Percentiles rank a stretch among this genome's conserved stretches.
Conservation (phyloP, 352 stramenopile genomes). For the Globisporangium okanoganense region DNA sequence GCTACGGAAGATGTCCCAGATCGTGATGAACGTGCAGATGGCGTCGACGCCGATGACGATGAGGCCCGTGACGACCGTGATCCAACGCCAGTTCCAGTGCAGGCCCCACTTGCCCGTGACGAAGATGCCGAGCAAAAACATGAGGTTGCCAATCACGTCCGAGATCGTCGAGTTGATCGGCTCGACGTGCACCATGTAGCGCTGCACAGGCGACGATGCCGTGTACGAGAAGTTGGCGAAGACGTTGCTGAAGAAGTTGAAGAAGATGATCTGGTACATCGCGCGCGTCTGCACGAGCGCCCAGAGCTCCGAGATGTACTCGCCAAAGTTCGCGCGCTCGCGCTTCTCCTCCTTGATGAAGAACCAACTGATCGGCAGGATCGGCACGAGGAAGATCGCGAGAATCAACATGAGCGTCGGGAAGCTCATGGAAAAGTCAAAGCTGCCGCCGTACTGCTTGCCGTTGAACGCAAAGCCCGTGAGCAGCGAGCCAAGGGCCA, state of each 20-base stretch:
- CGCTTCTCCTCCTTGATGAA: constrained; percentile 51
- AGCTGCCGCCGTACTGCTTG: constrained; percentile 41
- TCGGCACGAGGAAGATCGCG: constrained; percentile 24
- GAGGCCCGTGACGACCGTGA: background rate
- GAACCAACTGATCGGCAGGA: constrained; percentile 46
- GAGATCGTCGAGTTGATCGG: constrained; percentile 36
- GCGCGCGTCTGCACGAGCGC: constrained; percentile 16
- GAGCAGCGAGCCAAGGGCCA: constrained; percentile 36
- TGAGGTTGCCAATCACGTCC: constrained; percentile 25
- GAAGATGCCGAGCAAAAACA: background rate
- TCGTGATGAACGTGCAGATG: constrained; percentile 14
- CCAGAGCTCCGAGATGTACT: constrained; percentile 40
- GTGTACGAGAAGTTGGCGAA: constrained; percentile 38
- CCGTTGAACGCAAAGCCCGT: constrained; percentile 52
- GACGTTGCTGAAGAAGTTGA: constrained; percentile 21
- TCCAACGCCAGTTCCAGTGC: background rate
- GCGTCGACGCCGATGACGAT: background rate
- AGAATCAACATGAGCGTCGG: constrained; percentile 43
- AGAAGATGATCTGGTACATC: constrained; percentile 43
- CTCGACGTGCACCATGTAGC: constrained; percentile 24
- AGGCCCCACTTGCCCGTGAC: background rate
- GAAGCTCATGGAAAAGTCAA: constrained; percentile 48
- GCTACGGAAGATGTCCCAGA: constrained; percentile 36
- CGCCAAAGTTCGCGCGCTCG: constrained; percentile 19
- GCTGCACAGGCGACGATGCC: constrained; percentile 24